Conservation (phyloP, 2,329 filamentous ascomycete genomes). For the Trichoderma afroharzianum region DNA sequence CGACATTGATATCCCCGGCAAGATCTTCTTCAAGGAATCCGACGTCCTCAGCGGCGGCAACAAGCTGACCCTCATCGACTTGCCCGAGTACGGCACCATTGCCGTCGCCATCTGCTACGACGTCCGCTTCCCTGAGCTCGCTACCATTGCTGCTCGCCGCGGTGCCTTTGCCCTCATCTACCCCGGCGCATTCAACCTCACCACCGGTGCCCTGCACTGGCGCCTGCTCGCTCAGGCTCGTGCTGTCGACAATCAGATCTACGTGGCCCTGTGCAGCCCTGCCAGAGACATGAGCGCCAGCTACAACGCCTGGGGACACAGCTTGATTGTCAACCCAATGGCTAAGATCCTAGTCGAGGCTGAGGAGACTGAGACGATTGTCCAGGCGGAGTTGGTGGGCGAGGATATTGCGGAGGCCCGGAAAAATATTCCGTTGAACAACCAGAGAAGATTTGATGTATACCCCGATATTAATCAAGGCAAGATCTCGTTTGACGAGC, state of each 20-base stretch:
- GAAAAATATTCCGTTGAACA: conserved; percentile 77
- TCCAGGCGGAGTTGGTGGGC: conserved; percentile 67
- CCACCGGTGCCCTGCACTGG: conserved; percentile 92
- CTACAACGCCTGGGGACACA: conserved; percentile 93
- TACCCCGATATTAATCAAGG: conserved; percentile 83
- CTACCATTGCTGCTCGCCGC: conserved; percentile 78
- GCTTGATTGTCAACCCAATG: conserved; percentile 81
- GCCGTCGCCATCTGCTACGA: conserved; percentile 96
- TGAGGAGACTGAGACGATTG: conserved; percentile 71
- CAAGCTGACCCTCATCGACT: conserved; percentile 77
- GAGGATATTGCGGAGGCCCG: conserved; percentile 70
- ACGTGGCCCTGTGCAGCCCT: conserved; percentile 88
- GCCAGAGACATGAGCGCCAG: conserved; percentile 71
- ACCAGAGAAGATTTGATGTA: conserved; percentile 88
- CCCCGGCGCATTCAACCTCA: conserved; percentile 95
- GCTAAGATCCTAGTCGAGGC: conserved; percentile 77
- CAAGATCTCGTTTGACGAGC: conserved; percentile 25
- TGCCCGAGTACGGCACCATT: conserved; percentile 84
- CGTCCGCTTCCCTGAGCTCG: conserved; percentile 91
- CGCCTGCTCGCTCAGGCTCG: conserved; percentile 74
- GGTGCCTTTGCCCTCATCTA: conserved; percentile 88
- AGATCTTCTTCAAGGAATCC: conserved; percentile 86
- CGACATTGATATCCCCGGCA: conserved; percentile 95
- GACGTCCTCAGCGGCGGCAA: conserved; percentile 85
- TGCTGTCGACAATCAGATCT: conserved; percentile 91